phyloP scores from a whole-genome alignment of 331 rosid species.

The Pyracantha coccinea region DNA sequence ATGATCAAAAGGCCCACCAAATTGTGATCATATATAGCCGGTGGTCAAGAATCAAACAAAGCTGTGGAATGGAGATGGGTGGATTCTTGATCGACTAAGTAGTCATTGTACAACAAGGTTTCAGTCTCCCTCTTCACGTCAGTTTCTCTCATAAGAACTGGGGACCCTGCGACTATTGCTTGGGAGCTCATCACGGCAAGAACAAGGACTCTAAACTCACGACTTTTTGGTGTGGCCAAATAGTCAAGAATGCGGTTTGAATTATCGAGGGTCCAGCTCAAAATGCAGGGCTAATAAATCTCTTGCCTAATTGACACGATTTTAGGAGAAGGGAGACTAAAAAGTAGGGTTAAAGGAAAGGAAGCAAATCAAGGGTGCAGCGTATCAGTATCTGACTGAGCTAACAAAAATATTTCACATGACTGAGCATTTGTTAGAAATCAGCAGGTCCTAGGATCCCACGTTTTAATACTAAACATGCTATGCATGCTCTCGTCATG shows the following conservation, averaged over 20 bases:
- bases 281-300: not conserved
- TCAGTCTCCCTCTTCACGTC: not conserved
- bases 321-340: not conserved
- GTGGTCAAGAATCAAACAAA: constrained; percentile 12
- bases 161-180: not conserved
- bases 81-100: not conserved
- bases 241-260: not conserved
- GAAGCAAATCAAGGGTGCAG: not conserved
- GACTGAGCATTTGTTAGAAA: not conserved
- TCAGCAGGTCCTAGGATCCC: not conserved
- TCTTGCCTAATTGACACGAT: constrained; percentile 1
- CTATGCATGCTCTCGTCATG: not conserved
- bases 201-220: not conserved
- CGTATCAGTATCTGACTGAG: not conserved
- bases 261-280: not conserved
- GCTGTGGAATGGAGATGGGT: constrained; percentile 3
- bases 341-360: not conserved
- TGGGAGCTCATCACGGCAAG: not conserved
- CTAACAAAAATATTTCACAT: not conserved
- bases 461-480: not conserved
- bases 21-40: constrained; percentile 7
- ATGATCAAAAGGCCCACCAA: not conserved
- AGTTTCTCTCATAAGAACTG: not conserved
- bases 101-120: not conserved
- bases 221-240: not conserved